Evolutionary conservation across 192 early-diverging fungal species (phyloP), one percentile per base, ranked within the genome.

Genomic region (Rhizophagus sp.): DNA sequence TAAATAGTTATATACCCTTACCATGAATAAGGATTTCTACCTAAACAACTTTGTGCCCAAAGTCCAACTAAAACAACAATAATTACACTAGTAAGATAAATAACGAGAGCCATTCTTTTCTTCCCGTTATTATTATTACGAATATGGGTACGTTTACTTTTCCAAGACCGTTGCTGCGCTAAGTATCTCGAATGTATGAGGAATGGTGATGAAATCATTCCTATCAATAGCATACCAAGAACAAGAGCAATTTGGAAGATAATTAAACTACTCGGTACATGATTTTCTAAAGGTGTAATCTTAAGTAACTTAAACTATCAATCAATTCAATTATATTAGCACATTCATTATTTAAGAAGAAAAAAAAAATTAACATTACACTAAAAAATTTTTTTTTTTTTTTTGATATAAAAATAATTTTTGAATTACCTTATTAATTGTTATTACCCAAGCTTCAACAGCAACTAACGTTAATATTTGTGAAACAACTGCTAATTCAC

Each of bases 1-100:
- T 4, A 12, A 24, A 22, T 19, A 12, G 25, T 30, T 41, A 64
- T 64, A 4, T 6, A 74, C 30, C 80, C 82, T 65, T 85, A 88
- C 93, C 93, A 95, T n/a, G 89, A 13, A 82, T 93, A 90, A 22
- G 93, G 92, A 69, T 95, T 89, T 69, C 86, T 81, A 19, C 86
- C 86, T 17, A 92, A 77, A 27, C 88, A 67, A 3, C 81, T 50
- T 33, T 81, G 63, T 57, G 86, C 87, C 73, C 91, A 88, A 1
- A 91, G 92, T 50, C 87, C 84, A 39, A 95, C 85, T 5, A 87
- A 36, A n/a, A 82, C 70, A 6, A 90, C 82, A 47, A 93, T 85
- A 13, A 79, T 49, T 22, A 79, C 34, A 7, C 85, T 79, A 50
- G 82, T 75, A 10, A 69, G 9, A 77, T 88, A 91, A 39, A 91